Base-by-base conservation (phyloP, 2,329 filamentous ascomycete species). In the Phoma sp. region DNA sequence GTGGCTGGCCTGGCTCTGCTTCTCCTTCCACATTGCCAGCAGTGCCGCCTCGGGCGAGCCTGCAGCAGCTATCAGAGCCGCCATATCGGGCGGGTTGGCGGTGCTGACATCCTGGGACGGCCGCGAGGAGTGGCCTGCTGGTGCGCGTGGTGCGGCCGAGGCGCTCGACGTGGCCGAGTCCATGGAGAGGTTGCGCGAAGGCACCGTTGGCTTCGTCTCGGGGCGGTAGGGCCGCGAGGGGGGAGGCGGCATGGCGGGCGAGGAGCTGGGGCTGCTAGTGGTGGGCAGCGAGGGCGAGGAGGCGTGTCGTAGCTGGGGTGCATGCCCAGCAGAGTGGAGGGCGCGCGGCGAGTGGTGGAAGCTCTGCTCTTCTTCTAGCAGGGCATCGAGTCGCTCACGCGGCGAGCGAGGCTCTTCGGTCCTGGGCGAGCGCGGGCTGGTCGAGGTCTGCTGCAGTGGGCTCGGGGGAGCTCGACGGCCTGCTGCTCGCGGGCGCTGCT, bases 41-140 rank as follows among this genome's bases (percentile, higher is more conserved):
- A 99, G 91, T 4, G 96, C 89, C 5, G 90, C 90, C 72, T 99
- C 93, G 13, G 93, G 83, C 47, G 91, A 96, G 45, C 93, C 95
- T 24, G 93, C 93, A 29, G 91, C 86, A 66, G 89, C 85, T 60
- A 98, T 89, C 30, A 97, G 80, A 62, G 86, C 84, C 33, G 86
- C 86, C 65, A 96, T 89, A 67, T 98, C 93, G 11, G 88, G 82
- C n/a, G 83, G 79, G 24, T 82, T 84, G n/a, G 84, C 77, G 29
- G 82, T 75, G 45, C 41, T 60, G 35, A 62, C 58, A 24, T 82
- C 87, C 41, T 83, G 80, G 0, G 85, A 81, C 24, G 66, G 81
- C 63, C 85, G 87, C 61, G 84, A 81, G 6, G 82, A 80, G 51
- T 85, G 80, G 2, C 80, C 79, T 48, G 85, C 83, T 8, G 79